phyloP scores from a whole-genome alignment of 768 basidiomycete genomes.

The Postia placenta region DNA sequence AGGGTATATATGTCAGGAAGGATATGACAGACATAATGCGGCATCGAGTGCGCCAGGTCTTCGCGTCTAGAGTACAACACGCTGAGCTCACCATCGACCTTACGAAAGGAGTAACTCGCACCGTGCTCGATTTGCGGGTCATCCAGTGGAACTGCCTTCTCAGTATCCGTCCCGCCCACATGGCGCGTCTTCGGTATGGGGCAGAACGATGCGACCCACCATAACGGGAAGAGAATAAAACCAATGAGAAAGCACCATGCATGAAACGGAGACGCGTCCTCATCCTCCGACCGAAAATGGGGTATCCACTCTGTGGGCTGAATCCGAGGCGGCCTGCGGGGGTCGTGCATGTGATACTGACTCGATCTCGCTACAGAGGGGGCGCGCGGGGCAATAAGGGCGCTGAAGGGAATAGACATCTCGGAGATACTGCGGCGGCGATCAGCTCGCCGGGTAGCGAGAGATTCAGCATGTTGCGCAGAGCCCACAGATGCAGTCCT shows the following conservation, averaged over 20 bases:
- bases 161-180: slow-evolving; percentile 47
- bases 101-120: slow-evolving; percentile 28
- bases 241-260: slow-evolving; percentile 78
- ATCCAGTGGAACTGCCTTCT: slow-evolving; percentile 69
- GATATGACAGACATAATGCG: slow-evolving; percentile 66
- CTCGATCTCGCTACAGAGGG: slow-evolving; percentile 58
- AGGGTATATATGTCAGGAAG: slow-evolving; percentile 71
- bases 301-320: slow-evolving; percentile 60
- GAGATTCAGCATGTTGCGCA: slow-evolving; percentile 6
- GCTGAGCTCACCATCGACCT: slow-evolving; percentile 3
- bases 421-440: slow-evolving; percentile 51
- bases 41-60: slow-evolving; percentile 69
- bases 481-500: slow-evolving; percentile 7
- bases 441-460: slow-evolving; percentile 16
- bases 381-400: slow-evolving; percentile 71
- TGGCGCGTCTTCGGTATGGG: slow-evolving; percentile 57
- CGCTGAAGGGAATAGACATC: slow-evolving; percentile 74
- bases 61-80: slow-evolving; percentile 47
- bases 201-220: slow-evolving; percentile 59
- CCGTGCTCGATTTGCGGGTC: slow-evolving; percentile 78
- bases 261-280: slow-evolving; percentile 47
- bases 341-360: slow-evolving; percentile 78
- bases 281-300: slow-evolving; percentile 48
- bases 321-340: slow-evolving; percentile 54
- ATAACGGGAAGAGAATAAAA: slow-evolving; percentile 52